Conservation (phyloP, 2,329 filamentous ascomycete genomes). For the Paramyrothecium sp. region DNA sequence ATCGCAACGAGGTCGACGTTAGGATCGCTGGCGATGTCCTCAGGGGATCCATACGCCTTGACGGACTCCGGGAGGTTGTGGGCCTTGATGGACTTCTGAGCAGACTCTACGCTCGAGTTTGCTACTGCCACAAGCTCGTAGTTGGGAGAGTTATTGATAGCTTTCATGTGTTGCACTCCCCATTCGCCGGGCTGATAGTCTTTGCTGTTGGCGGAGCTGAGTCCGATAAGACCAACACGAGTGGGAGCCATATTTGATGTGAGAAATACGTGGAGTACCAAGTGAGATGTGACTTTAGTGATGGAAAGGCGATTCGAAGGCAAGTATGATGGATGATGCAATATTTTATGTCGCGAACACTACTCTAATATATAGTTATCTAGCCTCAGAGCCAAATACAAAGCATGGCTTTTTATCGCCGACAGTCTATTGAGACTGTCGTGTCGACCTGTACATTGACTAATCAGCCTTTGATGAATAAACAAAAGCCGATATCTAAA, state of each 20-base stretch:
- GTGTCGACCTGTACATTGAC: no score
- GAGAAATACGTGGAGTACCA: no score
- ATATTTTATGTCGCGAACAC: no score
- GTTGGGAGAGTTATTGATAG: conserved; percentile 30
- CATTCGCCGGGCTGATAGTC: conserved; percentile 34
- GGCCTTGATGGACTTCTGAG: conserved; percentile 34
- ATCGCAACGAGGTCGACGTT: conserved; percentile 51
- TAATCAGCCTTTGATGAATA: no score
- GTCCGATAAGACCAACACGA: conserved; percentile 51
- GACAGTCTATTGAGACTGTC: no score
- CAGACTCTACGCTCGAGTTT: conserved; percentile 42
- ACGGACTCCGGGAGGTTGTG: conserved; percentile 35
- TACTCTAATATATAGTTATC: no score
- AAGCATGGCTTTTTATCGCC: no score
- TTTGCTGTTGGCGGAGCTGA: conserved; percentile 42
- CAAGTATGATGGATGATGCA: no score
- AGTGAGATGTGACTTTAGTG: no score
- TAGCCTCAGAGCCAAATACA: no score
- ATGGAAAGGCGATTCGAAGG: no score
- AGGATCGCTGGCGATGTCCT: conserved; percentile 39
- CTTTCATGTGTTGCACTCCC: conserved; percentile 49
- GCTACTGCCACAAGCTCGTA: conserved; percentile 45
- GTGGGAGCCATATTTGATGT: conserved; percentile 36
- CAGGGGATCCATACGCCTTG: conserved; percentile 42
- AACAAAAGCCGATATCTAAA: no score